Conservation (phyloP, 306 rosid genomes). For the Morella rubra region DNA sequence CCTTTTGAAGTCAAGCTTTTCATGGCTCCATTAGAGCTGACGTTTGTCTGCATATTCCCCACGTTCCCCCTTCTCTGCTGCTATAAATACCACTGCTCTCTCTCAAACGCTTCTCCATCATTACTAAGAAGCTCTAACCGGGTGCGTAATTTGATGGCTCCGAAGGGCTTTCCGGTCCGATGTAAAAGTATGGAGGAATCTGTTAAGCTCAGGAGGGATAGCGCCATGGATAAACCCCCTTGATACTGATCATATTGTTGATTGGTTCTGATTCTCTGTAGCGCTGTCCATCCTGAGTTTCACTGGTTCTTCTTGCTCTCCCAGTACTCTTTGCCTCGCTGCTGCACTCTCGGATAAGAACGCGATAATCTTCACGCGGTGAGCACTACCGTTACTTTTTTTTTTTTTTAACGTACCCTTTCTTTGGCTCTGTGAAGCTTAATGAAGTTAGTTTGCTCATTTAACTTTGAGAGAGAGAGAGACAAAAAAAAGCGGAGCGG, state of each 20-base stretch:
- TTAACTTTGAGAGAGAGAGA: background rate
- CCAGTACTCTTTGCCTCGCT: background rate
- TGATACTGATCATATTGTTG: background rate
- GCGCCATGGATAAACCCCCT: slow-evolving; percentile 47
- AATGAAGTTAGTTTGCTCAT: background rate
- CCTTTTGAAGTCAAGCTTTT: background rate
- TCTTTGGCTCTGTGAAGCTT: background rate
- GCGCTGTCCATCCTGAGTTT: slow-evolving; percentile 98
- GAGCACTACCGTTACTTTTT: background rate
- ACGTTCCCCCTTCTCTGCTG: slow-evolving; percentile 8
- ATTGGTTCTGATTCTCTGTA: slow-evolving; percentile 12
- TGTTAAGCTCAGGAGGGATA: slow-evolving; percentile 98
- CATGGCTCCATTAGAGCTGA: background rate
- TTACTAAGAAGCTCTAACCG: background rate
- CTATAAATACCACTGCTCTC: slow-evolving; percentile 6
- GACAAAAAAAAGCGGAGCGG: background rate
- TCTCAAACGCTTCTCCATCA: background rate
- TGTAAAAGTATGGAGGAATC: slow-evolving; percentile 41
- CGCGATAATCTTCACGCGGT: background rate
- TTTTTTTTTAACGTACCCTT: background rate
- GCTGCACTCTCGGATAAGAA: too few relatives aligned
- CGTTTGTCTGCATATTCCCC: background rate
- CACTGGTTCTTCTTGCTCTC: slow-evolving; percentile 63
- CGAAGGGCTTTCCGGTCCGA: background rate
- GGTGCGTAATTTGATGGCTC: too few relatives aligned